Evolutionary conservation across 495 filamentous ascomycete species (phyloP), one percentile per base, ranked within the genome.

Genomic region (Podospora pseudoanserina): DNA sequence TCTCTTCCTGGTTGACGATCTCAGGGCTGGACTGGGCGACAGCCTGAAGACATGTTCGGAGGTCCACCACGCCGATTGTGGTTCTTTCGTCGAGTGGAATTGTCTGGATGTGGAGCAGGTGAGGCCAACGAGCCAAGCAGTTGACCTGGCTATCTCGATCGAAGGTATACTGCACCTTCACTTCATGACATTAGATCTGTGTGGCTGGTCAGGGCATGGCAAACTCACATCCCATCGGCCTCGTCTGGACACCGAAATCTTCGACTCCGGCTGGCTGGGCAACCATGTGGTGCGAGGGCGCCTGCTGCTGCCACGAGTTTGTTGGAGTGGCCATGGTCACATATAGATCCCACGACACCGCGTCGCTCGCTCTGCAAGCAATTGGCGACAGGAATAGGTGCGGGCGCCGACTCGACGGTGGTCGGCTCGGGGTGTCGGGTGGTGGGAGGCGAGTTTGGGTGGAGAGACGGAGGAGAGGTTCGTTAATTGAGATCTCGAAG

Each of bases 151-250:
- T 90, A 58, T 92, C 90, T 73, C 92, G 89, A 74, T 98, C 94
- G 79, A 98, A 98, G 23, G 94, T 96, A 78, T 99, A 99, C 55
- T 95, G 89, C 28, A 99, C 92, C 84, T 99, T 98, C 78, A 98
- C 91, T 92, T 76, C 67, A 76, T 34, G 32, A 68, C 79, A 23
- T 58, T 26, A 58, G 55, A 19, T 58, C n/a, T 69, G 79, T 79
- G 70, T 16, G 57, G 60, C 26, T 4, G 27, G 62, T 57, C 3
- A 39, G 16, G 39, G n/a, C 70, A 71, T 77, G 73, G 73, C 71
- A 72, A 78, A 76, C 77, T 75, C 65, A 87, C 85, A 72, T 65
- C 82, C 84, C 84, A 87, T 86, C 18, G 79, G 79, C 73, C 80
- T 82, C 61, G 77, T 65, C 65, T 83, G 80, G 30, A 84, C 65